These are phyloP conservation scores for Clarireedia monteithiana DNA, from an alignment of 2,329 filamentous ascomycete genomes.

Conservation along the genomic window DNA sequence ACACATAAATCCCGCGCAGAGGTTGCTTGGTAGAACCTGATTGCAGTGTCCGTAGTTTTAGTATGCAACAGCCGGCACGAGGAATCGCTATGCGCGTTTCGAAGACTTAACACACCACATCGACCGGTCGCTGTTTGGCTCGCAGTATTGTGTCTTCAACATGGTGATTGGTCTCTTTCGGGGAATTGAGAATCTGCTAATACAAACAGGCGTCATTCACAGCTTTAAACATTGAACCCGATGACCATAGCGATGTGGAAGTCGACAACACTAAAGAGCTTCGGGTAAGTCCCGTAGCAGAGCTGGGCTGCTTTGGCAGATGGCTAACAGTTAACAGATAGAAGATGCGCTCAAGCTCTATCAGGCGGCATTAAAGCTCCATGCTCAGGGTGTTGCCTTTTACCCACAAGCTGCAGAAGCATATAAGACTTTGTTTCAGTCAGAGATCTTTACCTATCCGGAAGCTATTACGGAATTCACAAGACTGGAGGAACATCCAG, in stretches of 20 bases:
- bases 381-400: constrained; percentile 73
- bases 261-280: constrained; percentile 93
- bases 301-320: background rate
- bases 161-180: background rate
- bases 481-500: constrained; percentile 52
- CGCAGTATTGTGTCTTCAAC: background rate
- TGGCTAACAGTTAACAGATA: constrained; percentile 42
- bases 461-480: constrained; percentile 82
- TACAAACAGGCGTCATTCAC: constrained; percentile 45
- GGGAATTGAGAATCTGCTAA: background rate
- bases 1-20: background rate
- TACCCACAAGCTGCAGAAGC: constrained; percentile 72
- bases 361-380: constrained; percentile 81
- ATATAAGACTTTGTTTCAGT: constrained; percentile 78
- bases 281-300: constrained; percentile 41
- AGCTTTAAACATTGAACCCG: constrained; percentile 88
- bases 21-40: background rate
- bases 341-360: constrained; percentile 95
- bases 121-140: background rate
- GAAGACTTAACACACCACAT: background rate
- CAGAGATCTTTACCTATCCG: constrained; percentile 88
- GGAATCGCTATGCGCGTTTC: background rate
- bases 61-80: no score
- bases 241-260: constrained; percentile 84
- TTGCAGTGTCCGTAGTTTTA: no score